These are phyloP conservation scores for Cucurbita moschata DNA, from an alignment of 306 rosid genomes.

Conservation along the genomic window DNA sequence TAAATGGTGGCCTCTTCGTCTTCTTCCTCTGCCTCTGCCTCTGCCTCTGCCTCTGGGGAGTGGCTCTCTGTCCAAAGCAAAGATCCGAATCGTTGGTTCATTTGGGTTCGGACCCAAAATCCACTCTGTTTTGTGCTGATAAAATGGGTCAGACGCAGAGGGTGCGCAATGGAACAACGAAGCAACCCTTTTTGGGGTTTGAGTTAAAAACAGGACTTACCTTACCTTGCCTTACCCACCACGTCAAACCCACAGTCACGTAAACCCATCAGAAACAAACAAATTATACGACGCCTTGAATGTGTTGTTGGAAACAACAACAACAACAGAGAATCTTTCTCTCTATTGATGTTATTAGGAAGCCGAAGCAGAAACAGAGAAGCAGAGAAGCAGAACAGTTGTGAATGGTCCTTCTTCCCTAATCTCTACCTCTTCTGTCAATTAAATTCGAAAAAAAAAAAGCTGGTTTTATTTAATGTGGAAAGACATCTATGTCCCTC, in stretches of 20 bases:
- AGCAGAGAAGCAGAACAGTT: background rate
- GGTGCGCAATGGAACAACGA: background rate
- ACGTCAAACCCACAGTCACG: background rate
- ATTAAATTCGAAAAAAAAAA: too few relatives aligned
- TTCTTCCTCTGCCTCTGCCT: background rate
- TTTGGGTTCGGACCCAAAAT: background rate
- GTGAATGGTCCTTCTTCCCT: background rate
- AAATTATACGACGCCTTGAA: too few relatives aligned
- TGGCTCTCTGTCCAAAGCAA: constrained; percentile 2
- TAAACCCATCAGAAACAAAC: background rate
- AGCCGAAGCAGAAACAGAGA: background rate
- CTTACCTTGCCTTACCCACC: background rate
- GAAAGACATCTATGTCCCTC: too few relatives aligned
- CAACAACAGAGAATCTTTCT: background rate
- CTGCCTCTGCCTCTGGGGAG: background rate
- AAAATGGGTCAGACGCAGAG: background rate
- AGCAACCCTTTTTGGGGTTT: background rate
- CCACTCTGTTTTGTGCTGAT: background rate
- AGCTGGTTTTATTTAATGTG: too few relatives aligned
- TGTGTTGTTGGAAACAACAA: too few relatives aligned
- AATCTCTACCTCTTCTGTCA: background rate
- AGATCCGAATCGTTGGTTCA: constrained; percentile 5
- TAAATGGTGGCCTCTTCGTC: background rate
- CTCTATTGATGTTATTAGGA: background rate
- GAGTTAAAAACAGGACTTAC: background rate